Evolutionary conservation across 495 filamentous ascomycete species (phyloP), one percentile per base, ranked within the genome.

Genomic region (Penicillium arizonense): DNA sequence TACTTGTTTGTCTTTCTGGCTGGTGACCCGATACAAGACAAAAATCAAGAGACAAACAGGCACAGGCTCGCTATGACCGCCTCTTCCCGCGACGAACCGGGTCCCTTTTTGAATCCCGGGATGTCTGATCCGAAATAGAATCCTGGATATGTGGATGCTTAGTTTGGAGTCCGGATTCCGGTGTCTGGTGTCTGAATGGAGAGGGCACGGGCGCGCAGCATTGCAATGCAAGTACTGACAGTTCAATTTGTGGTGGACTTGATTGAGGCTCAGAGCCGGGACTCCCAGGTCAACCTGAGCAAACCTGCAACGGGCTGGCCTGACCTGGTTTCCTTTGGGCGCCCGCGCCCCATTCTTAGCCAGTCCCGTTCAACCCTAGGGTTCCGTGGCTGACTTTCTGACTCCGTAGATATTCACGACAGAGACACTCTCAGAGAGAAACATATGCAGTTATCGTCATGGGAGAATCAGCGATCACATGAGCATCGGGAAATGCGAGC

Each of bases 71-170:
- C 47, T 42, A 50, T 50, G 47, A 34, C 47, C 47, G 28, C 37
- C 28, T 30, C 28, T 50, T 42, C 14, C 16, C 28, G 36, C 47
- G 36, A 50, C 47, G 16, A 50, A 43, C 48, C 28, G 38, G 48
- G 37, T 50, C 37, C n/a, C 8, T 21, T 50, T 50, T 33, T 50
- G 38, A 50, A 50, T 36, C 37, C 48, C 39, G n/a, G 37, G 32
- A 37, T 50, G 39, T 30, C 54, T 23, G 16, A 41, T 48, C n/a
- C 24, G 18, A 30, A 30, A 7, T 30, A 2, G 28, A 30, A 30
- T 10, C 9, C 7, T 8, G 6, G 28, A 9, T 30, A 5, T 1
- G 7, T 10, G 8, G 28, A 30, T 30, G 8, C 28, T 10, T 30
- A 7, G 28, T 7, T 30, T 7, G 28, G 9, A 30, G 28, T 30